Conservation (phyloP, 1,139 yeast genomes). For the Suhomyces atakaporum region DNA sequence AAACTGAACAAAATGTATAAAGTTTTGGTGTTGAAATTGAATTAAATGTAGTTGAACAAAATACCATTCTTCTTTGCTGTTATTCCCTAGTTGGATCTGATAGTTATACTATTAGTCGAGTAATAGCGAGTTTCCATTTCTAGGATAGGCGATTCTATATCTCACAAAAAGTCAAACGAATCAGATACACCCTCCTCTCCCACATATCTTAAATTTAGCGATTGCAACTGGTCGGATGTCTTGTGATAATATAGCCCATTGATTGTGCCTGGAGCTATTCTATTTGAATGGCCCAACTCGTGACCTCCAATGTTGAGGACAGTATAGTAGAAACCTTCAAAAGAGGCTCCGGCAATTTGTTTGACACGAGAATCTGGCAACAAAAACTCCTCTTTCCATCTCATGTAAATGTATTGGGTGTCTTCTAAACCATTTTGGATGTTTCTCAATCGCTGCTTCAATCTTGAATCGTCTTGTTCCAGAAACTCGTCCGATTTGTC, state of each 20-base stretch:
- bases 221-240: constrained; percentile 74
- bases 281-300: constrained; percentile 8
- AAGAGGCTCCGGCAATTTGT: constrained; percentile 76
- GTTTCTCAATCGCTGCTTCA: constrained; percentile 23
- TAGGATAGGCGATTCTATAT: too few relatives aligned
- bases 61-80: too few relatives aligned
- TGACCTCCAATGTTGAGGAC: constrained; percentile 69
- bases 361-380: constrained; percentile 78
- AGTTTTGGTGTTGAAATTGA: too few relatives aligned
- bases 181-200: constrained; percentile 32
- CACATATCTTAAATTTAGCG: constrained; percentile 38
- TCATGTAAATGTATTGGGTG: constrained; percentile 69
- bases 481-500: constrained; percentile 21
- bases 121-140: too few relatives aligned
- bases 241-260: constrained; percentile 82
- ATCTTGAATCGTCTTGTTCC: constrained; percentile 22
- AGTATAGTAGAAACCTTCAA: constrained; percentile 89
- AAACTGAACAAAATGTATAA: too few relatives aligned
- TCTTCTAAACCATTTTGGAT: constrained; percentile 35
- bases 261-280: constrained; percentile 54
- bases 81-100: too few relatives aligned
- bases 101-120: too few relatives aligned
- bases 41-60: too few relatives aligned
- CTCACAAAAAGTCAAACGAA: constrained; percentile 27
- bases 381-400: constrained; percentile 91